Evolutionary conservation across 768 basidiomycete genomes (phyloP), one percentile per base, ranked within the genome.

Genomic region (Russula griseocarnosa): DNA sequence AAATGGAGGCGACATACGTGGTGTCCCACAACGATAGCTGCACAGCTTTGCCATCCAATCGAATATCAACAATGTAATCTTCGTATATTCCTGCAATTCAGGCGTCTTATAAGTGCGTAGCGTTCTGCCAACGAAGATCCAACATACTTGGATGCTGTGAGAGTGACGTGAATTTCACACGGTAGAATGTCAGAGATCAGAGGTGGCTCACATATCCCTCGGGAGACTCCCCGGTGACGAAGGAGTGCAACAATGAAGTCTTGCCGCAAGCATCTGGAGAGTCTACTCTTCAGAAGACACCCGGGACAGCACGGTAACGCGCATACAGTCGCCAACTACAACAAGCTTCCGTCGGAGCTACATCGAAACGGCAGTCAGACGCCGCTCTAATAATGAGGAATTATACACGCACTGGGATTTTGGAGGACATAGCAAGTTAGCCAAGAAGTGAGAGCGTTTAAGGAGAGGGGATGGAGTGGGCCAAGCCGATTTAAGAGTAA

Each of bases 11-110:
- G 22, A 86, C 92, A 76, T 74, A 97, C 95, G 97, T 96, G 60
- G 97, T 98, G 82, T 99, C 97, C 97, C 97, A 98, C 50, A 98
- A 77, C 46, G 97, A 96, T 63, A 98, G 77, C 75, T 98, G 95
- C 20, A 99, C 93, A 42, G 95, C 92, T 76, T 98, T 98, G 69
- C 94, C 94, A 76, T 99, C 97, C 58, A 99, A 80, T 69, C 93
- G 82, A 71, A 99, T 98, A 80, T 99, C 97, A 53, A 97, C 96
- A 68, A 98, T 96, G 77, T 96, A 98, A 73, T 98, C 98, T 76
- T 98, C 95, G 72, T 97, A 98, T 56, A 98, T 90, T 68, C 94
- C 94, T 95, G 74, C 65, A 60, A 67, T 44, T 42, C 46, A 47
- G 50, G 44, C 60, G 47, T 26, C 49, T 51, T 54, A 36, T 61